Percentiles rank a stretch among this genome's conserved stretches.
phyloP scores from a whole-genome alignment of 805 yeast genomes.

The Vanderwaltozyma polyspora region DNA sequence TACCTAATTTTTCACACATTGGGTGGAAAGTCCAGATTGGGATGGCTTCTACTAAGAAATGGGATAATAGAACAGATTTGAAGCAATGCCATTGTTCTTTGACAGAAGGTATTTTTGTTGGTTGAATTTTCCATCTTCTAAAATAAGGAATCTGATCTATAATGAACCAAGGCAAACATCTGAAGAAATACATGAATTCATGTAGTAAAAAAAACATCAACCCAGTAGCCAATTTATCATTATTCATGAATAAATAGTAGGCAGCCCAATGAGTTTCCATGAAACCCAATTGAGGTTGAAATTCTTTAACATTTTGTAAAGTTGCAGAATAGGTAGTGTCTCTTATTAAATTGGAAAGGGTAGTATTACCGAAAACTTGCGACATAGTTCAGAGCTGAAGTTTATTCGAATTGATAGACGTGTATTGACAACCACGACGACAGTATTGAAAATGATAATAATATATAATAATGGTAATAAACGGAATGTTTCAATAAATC shows the following conservation, averaged over 20 bases:
- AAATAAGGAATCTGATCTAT: conserved; percentile 74
- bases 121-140: conserved; percentile 75
- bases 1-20: conserved; percentile 64
- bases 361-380: conserved; percentile 19
- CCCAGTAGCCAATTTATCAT: conserved; percentile 84
- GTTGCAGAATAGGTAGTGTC: conserved; percentile 6
- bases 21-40: conserved; percentile 96
- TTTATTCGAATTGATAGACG: no score
- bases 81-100: conserved; percentile 86
- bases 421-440: no score
- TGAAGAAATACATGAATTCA: conserved; percentile 78
- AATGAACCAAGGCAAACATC: conserved; percentile 81
- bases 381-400: no score
- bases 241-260: conserved; percentile 67
- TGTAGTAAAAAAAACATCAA: conserved; percentile 64
- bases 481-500: no score
- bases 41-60: conserved; percentile 78
- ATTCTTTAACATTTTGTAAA: conserved; percentile 21
- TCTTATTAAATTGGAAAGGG: conserved; percentile 10
- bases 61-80: conserved; percentile 67
- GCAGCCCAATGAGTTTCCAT: conserved; percentile 73
- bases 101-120: conserved; percentile 57
- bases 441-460: no score
- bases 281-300: conserved; percentile 33
- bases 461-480: no score